Evolutionary conservation across 2,329 filamentous ascomycete species (phyloP).

Genomic region (Chalaropsis ovoidea): DNA sequence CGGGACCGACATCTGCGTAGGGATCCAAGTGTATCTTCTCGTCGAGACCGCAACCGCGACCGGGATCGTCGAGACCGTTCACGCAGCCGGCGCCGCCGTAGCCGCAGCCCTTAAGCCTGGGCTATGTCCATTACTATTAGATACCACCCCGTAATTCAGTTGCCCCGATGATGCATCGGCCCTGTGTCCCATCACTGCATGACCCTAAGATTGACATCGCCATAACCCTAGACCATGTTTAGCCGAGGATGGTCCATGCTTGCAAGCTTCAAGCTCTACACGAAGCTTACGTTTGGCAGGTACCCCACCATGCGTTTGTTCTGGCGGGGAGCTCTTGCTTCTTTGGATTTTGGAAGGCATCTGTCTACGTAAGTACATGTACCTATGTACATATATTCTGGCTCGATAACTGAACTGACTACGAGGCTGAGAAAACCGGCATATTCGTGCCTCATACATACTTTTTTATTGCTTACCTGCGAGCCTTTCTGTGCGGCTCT

Average conservation of each 20-base stretch:
- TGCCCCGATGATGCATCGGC: not conserved
- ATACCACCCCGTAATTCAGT: not conserved
- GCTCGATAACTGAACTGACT: not conserved
- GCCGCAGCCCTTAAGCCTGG: constrained; percentile 8
- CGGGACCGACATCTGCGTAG: constrained; percentile 16
- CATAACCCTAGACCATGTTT: not conserved
- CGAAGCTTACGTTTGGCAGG: not conserved
- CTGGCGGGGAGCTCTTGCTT: not conserved
- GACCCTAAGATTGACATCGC: not conserved
- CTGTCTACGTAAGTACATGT: not conserved
- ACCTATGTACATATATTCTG: not conserved
- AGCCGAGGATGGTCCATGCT: not conserved
- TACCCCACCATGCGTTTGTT: not conserved
- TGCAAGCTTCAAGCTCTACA: not conserved
- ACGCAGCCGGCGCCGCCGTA: constrained; percentile 16
- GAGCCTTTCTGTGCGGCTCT: not conserved
- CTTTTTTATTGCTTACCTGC: not conserved
- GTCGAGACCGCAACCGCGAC: constrained; percentile 20
- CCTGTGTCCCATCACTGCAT: no score
- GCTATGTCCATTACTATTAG: not conserved
- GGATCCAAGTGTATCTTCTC: constrained; percentile 13
- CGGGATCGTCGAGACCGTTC: constrained; percentile 17
- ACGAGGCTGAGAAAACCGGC: not conserved
- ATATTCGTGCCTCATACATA: not conserved
- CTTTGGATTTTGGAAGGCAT: not conserved